phyloP scores from a whole-genome alignment of 116 monocot species.

The Thalassia testudinum region DNA sequence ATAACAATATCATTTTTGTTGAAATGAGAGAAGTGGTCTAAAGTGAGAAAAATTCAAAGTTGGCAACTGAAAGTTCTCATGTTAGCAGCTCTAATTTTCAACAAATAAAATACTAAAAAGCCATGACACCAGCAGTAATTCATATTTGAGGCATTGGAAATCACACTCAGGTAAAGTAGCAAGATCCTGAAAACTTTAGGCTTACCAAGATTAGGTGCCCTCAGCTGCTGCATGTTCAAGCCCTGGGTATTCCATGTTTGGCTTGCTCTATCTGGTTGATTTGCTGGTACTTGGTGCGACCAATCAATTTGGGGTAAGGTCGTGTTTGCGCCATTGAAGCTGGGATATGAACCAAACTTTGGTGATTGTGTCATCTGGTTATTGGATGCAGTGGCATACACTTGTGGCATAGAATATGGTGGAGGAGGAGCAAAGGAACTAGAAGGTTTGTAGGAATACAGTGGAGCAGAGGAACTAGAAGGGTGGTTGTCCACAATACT shows the following conservation, averaged over 20 bases:
- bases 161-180: too few relatives aligned
- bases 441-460: constrained; percentile 9
- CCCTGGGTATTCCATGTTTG: constrained; percentile 30
- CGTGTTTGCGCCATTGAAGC: constrained; percentile 19
- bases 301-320: constrained; percentile 21
- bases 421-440: constrained; percentile 17
- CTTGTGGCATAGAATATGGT: constrained; percentile 13
- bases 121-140: too few relatives aligned
- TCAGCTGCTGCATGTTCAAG: constrained; percentile 15
- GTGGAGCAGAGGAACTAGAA: constrained; percentile 17
- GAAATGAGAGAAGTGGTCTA: too few relatives aligned
- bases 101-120: too few relatives aligned
- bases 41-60: too few relatives aligned
- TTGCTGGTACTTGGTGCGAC: constrained; percentile 15
- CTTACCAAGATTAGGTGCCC: constrained; percentile 40
- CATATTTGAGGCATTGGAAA: too few relatives aligned
- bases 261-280: constrained; percentile 17
- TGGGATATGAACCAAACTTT: constrained; percentile 21
- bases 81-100: too few relatives aligned
- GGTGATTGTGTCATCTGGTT: constrained; percentile 11
- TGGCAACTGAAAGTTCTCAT: too few relatives aligned
- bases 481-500: constrained; percentile 12
- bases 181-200: background rate
- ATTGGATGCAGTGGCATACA: constrained; percentile 10
- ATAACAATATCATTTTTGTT: too few relatives aligned